phyloP scores from a whole-genome alignment of 371 early-diverging fungal genomes.

The Capillidium rhysosporum region DNA sequence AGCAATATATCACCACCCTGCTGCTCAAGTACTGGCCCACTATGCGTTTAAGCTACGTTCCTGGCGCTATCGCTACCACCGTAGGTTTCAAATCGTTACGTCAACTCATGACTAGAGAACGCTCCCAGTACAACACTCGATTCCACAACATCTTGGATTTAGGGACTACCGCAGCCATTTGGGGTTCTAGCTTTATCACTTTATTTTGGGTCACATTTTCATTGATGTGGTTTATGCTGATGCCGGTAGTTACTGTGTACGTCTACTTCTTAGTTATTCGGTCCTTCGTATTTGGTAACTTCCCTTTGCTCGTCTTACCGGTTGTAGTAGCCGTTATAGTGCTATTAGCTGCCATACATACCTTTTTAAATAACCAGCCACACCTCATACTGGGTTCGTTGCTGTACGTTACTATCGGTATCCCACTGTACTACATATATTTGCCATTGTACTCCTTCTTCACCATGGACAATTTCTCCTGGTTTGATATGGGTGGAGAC shows the following conservation, averaged over 20 bases:
- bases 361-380: not conserved
- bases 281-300: not conserved
- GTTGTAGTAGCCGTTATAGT: not conserved
- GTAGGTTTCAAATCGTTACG: not conserved
- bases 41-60: conserved; percentile 20
- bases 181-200: not conserved
- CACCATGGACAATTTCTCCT: conserved; percentile 1
- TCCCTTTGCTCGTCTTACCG: not conserved
- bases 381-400: not conserved
- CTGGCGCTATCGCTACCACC: conserved; percentile 19
- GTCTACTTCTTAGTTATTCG: not conserved
- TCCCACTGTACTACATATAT: not conserved
- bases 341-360: not conserved
- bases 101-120: not conserved
- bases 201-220: not conserved
- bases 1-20: conserved; percentile 89
- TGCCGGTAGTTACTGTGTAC: not conserved
- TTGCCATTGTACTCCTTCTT: conserved; percentile 1
- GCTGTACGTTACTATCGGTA: not conserved
- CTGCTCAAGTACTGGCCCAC: conserved; percentile 74
- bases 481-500: conserved; percentile 4
- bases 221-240: not conserved
- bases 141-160: conserved; percentile 4
- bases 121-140: not conserved
- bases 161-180: not conserved